These are phyloP conservation scores for Cytospora leucostoma DNA, from an alignment of 2,329 filamentous ascomycete genomes.

Conservation along the genomic window DNA sequence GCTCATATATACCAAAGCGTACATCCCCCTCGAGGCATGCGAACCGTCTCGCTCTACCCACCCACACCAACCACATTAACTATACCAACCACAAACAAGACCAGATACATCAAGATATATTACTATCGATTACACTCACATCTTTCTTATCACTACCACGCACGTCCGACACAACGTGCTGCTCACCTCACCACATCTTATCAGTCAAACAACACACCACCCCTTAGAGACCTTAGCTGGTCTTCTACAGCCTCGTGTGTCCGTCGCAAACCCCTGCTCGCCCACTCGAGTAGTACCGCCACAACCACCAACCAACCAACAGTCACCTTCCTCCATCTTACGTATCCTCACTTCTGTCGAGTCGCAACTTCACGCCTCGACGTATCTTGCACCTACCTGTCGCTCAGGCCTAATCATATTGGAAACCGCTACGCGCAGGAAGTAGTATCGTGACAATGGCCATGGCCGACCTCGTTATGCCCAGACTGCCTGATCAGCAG, in stretches of 20 bases:
- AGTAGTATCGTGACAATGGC: conserved; percentile 39
- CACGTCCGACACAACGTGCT: conserved; percentile 25
- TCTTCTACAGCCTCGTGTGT: background rate
- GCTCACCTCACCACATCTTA: background rate
- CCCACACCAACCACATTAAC: conserved; percentile 19
- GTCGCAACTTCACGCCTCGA: conserved; percentile 8
- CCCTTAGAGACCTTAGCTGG: background rate
- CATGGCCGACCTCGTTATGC: conserved; percentile 48
- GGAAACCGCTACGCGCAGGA: background rate
- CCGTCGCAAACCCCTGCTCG: background rate
- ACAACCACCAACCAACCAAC: conserved; percentile 2
- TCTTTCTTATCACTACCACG: background rate
- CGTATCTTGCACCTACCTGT: conserved; percentile 14
- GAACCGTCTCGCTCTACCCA: conserved; percentile 15
- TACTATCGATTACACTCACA: background rate
- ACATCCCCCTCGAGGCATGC: conserved; percentile 5
- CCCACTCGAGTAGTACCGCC: conserved; percentile 6
- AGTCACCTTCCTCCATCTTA: background rate
- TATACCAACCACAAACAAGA: background rate
- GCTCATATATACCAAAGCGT: conserved; percentile 21
- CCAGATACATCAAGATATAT: background rate
- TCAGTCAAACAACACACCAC: background rate
- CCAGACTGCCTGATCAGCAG: conserved; percentile 41
- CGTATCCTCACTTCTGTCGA: conserved; percentile 18
- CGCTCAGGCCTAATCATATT: background rate